Evolutionary conservation across 1,139 yeast genomes (phyloP).

Genomic region (Meyerozyma guilliermondii): DNA sequence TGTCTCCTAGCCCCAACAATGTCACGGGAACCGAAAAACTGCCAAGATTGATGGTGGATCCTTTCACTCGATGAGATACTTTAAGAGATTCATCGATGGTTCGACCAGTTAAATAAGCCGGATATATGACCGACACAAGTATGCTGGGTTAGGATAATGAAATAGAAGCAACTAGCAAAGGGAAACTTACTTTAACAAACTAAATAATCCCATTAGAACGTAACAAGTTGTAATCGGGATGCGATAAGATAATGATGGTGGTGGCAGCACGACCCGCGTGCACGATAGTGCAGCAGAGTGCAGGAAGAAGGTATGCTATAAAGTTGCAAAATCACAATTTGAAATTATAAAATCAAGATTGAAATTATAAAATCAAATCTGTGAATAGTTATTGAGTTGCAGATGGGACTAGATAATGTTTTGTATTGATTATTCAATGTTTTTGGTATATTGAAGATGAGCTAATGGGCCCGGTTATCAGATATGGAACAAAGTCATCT

Average conservation of each 20-base stretch:
- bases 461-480: too few relatives aligned
- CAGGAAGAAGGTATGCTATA: too few relatives aligned
- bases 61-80: conserved; percentile 8
- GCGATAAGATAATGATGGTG: conserved; percentile 2
- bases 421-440: too few relatives aligned
- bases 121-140: conserved; percentile 43
- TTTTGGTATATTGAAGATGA: too few relatives aligned
- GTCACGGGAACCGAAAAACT: conserved; percentile 13
- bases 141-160: conserved; percentile 16
- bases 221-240: not conserved
- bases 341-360: too few relatives aligned
- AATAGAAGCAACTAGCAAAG: not conserved
- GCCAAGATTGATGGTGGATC: conserved; percentile 9
- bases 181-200: not conserved
- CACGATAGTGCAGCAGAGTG: not conserved
- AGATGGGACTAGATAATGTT: too few relatives aligned
- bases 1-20: conserved; percentile 23
- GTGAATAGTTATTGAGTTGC: too few relatives aligned
- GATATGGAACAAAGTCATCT: too few relatives aligned
- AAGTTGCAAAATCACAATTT: too few relatives aligned
- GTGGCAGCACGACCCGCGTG: not conserved
- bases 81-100: conserved; percentile 28
- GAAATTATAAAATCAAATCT: too few relatives aligned
- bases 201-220: not conserved
- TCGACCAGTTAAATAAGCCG: conserved; percentile 47